A percentile compares a stretch with the other conserved stretches of the same genome.
Evolutionary conservation across 805 yeast species (phyloP).

Genomic region (Candida alai): DNA sequence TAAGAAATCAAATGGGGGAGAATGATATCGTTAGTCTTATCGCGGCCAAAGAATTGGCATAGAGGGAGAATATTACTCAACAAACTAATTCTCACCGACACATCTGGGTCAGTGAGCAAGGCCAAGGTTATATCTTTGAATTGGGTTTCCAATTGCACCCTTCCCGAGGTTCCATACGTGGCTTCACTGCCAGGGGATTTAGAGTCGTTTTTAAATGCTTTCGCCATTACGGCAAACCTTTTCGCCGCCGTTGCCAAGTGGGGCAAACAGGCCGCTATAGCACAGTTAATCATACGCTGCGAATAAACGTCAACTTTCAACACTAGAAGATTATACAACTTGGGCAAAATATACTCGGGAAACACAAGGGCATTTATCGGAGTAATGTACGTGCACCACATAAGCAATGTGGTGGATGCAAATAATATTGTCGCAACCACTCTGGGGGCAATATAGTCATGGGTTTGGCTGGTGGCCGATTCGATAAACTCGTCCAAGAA

Average conservation of each 20-base stretch:
- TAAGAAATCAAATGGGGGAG: slow-evolving; percentile 90
- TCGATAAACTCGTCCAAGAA: slow-evolving; percentile 58
- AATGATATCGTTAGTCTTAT: slow-evolving; percentile 82
- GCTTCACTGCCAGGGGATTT: slow-evolving; percentile 1
- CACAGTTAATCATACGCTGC: slow-evolving; percentile 7
- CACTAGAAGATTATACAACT: slow-evolving; percentile 35
- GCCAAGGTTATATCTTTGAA: slow-evolving; percentile 65
- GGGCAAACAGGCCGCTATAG: slow-evolving; percentile 70
- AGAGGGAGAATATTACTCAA: slow-evolving; percentile 69
- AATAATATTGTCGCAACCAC: slow-evolving; percentile 68
- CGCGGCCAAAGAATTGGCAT: slow-evolving; percentile 80
- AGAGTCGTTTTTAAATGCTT: slow-evolving; percentile 34
- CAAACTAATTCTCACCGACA: slow-evolving; percentile 66
- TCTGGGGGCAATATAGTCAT: slow-evolving; percentile 41
- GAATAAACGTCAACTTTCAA: slow-evolving; percentile 17
- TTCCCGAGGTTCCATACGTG: slow-evolving; percentile 20
- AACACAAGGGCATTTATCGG: slow-evolving; percentile 75
- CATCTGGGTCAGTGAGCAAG: slow-evolving; percentile 65
- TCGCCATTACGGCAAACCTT: slow-evolving; percentile 59
- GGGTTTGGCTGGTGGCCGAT: slow-evolving; percentile 9
- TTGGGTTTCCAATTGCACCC: slow-evolving; percentile 43
- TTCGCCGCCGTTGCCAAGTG: slow-evolving; percentile 62
- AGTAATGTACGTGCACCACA: slow-evolving; percentile 58
- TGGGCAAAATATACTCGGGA: slow-evolving; percentile 79
- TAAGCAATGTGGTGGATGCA: slow-evolving; percentile 62